Evolutionary conservation across 805 yeast genomes (phyloP), one percentile per base, ranked within the genome.

Genomic region (Yamadazyma philogaea): DNA sequence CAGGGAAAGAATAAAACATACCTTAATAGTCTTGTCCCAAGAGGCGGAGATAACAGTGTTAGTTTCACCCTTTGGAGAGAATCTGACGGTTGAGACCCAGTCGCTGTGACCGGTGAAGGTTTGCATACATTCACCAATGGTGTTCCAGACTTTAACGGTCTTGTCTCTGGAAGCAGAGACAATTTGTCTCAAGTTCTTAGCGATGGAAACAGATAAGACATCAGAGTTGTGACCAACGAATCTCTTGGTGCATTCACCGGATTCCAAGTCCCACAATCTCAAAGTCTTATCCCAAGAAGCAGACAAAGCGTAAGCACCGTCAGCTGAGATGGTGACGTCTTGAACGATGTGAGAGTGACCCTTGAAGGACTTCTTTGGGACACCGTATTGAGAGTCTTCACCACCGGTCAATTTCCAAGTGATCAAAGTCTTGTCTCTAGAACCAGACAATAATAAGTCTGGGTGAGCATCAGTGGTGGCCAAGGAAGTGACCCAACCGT

Each of bases 261-360:
- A 79, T 70, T 82, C 83, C 64, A 93, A 80, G 73, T 88, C 89
- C 99, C 99, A 93, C 68, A 93, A 84, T 82, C 98, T 91, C 72
- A 95, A 80, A 68, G 99, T 90, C 81, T 86, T 88, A 75, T 93
- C 99, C 99, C 99, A 93, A 63, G 99, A 93, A 66, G 95, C 96
- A 54, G 99, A 93, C 72, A 93, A 78, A 66, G 97, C 98, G 80
- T 82, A 91, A 66, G 84, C 82, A 73, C 98, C 98, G 70, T 93
- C 99, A 68, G 95, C 89, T 55, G 98, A 87, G 77, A 93, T 85
- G 70, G 93, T 87, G 71, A 89, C 91, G 70, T 93, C 99, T 78
- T 89, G 90, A 60, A 93, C 96, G 66, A 93, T 91, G 89, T 93
- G 99, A 61, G 96, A 85, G 88, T 93, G 99, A 69, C 99, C 99